phyloP scores from a whole-genome alignment of 2,329 filamentous ascomycete species.

The Apiospora rasikravindrae region DNA sequence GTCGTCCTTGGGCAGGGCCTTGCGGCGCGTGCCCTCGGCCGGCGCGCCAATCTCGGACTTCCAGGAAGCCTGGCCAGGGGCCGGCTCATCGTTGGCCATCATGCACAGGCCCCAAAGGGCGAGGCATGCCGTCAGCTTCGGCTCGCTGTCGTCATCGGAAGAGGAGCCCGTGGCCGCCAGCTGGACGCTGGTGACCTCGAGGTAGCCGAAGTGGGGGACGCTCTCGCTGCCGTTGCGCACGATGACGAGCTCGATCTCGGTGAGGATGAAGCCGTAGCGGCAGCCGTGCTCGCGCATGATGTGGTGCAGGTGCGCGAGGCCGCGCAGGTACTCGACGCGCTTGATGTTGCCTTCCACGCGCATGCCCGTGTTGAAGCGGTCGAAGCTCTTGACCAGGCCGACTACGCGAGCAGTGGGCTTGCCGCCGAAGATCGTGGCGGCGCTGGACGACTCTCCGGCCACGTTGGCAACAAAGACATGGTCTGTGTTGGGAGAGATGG shows the following conservation, averaged over 20 bases:
- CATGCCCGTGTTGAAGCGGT: conserved; percentile 96
- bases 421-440: conserved; percentile 55
- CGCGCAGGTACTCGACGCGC: conserved; percentile 86
- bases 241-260: conserved; percentile 91
- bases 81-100: conserved; percentile 66
- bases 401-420: conserved; percentile 53
- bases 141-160: conserved; percentile 40
- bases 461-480: conserved; percentile 71
- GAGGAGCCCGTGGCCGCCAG: conserved; percentile 49
- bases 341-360: conserved; percentile 83
- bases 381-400: conserved; percentile 86
- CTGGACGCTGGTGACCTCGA: conserved; percentile 73
- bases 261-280: conserved; percentile 95
- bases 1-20: conserved; percentile 70
- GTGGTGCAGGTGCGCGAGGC: conserved; percentile 83
- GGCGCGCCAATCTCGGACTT: conserved; percentile 76
- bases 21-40: conserved; percentile 72
- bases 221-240: conserved; percentile 78
- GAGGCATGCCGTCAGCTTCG: conserved; percentile 70
- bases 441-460: conserved; percentile 60
- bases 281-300: conserved; percentile 93
- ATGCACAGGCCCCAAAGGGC: conserved; percentile 81
- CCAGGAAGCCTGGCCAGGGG: conserved; percentile 67
- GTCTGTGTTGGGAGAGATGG: conserved; percentile 47
- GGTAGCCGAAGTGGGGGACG: conserved; percentile 84